Percentiles rank a stretch among this genome's conserved stretches.
These are phyloP conservation scores for Strigomonas culicis DNA, from an alignment of 208 protist species.

Conservation along the genomic window DNA sequence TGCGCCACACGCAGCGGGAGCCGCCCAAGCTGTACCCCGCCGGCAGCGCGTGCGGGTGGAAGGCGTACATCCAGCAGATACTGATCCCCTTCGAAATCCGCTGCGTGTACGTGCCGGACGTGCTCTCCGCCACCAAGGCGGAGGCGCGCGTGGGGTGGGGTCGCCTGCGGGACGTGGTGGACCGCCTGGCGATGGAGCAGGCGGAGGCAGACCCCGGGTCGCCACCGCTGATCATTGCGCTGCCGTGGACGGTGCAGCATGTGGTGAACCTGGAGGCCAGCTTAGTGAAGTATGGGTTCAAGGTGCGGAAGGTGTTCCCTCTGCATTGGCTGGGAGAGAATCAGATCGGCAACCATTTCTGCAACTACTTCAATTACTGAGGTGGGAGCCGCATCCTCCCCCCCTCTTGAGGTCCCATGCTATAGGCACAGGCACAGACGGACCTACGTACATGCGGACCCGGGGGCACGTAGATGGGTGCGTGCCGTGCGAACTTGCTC, in stretches of 20 bases:
- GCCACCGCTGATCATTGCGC: conserved; percentile 47
- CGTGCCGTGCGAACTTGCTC: too few species aligned
- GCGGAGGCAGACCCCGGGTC: background rate
- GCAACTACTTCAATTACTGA: conserved; percentile 49
- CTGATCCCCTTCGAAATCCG: conserved; percentile 73
- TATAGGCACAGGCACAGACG: too few species aligned
- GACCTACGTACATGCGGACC: too few species aligned
- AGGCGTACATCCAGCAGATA: conserved; percentile 31
- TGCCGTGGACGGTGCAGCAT: conserved; percentile 87
- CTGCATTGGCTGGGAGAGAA: conserved; percentile 77
- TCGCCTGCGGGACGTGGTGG: conserved; percentile 62
- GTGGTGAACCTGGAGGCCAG: conserved; percentile 88
- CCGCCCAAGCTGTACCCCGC: conserved; percentile 82
- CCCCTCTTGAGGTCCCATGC: too few species aligned
- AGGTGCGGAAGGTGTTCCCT: conserved; percentile 53
- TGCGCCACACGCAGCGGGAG: conserved; percentile 35
- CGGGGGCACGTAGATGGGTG: too few species aligned
- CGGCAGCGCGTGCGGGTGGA: conserved; percentile 37
- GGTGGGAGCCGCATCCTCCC: background rate
- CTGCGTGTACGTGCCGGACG: conserved; percentile 70
- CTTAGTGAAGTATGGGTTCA: conserved; percentile 79
- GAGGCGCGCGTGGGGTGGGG: conserved; percentile 82
- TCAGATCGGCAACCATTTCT: conserved; percentile 78
- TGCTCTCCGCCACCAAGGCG: conserved; percentile 67
- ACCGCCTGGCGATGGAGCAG: conserved; percentile 26